Evolutionary conservation across 805 yeast genomes (phyloP).

Genomic region (Suhomyces sp.): DNA sequence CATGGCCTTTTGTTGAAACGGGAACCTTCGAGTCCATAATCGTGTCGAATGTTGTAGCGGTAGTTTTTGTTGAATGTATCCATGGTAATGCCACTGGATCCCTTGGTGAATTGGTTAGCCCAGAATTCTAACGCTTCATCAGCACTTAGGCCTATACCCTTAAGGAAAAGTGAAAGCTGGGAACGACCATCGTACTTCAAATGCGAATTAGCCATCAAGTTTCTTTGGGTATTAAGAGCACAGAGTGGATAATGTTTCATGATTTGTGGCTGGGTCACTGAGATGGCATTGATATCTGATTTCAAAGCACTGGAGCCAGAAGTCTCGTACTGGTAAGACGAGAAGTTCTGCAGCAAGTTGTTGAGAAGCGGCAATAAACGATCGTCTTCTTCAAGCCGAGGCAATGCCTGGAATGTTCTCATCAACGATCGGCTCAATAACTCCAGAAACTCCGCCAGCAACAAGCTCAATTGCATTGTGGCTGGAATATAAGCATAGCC

Average conservation of each 20-base stretch:
- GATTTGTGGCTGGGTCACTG: constrained; percentile 53
- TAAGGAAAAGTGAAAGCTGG: constrained; percentile 79
- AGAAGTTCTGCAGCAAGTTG: constrained; percentile 60
- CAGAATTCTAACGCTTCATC: constrained; percentile 90
- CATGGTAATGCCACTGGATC: constrained; percentile 47
- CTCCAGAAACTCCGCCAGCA: constrained; percentile 65
- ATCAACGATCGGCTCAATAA: constrained; percentile 51
- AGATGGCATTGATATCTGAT: constrained; percentile 56
- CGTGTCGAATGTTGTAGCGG: constrained; percentile 81
- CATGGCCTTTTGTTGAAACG: constrained; percentile 81
- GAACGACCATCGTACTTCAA: constrained; percentile 81
- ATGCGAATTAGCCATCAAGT: constrained; percentile 62
- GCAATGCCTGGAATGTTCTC: constrained; percentile 71
- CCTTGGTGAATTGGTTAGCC: constrained; percentile 65
- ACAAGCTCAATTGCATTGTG: constrained; percentile 67
- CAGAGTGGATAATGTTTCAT: constrained; percentile 79
- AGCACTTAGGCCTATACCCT: constrained; percentile 82
- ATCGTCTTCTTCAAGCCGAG: constrained; percentile 88
- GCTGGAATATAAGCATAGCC: constrained; percentile 88
- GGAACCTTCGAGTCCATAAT: constrained; percentile 89
- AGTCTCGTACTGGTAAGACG: constrained; percentile 51
- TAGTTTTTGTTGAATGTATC: constrained; percentile 88
- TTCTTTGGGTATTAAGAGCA: constrained; percentile 62
- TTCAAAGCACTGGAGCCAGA: constrained; percentile 22
- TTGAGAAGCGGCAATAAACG: constrained; percentile 79